Evolutionary conservation across 2,329 filamentous ascomycete genomes (phyloP).

Genomic region (Aspergillus ustus): DNA sequence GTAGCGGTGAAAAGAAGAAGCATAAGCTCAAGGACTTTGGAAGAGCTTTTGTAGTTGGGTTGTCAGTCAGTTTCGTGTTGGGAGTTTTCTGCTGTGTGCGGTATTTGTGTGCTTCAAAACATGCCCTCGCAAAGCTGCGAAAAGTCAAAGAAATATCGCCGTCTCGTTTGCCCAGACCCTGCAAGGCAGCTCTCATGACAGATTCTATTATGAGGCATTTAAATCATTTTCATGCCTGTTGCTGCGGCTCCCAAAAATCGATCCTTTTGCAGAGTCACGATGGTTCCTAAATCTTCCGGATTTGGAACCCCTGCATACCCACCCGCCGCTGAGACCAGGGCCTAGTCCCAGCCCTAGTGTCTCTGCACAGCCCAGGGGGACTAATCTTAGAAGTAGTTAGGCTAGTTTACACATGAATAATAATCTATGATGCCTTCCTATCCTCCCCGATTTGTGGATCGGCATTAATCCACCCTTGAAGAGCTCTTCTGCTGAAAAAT

Average conservation of each 20-base stretch:
- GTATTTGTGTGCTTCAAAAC: neutral
- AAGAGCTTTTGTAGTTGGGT: neutral
- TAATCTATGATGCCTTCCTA: constrained; percentile 15
- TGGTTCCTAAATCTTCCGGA: constrained; percentile 18
- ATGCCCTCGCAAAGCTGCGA: neutral
- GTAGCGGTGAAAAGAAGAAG: neutral
- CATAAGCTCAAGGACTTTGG: neutral
- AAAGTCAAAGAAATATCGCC: neutral
- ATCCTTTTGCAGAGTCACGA: neutral
- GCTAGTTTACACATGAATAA: constrained; percentile 14
- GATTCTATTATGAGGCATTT: constrained; percentile 14
- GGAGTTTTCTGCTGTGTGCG: neutral
- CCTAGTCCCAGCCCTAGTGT: constrained; percentile 2
- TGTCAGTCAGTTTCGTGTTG: neutral
- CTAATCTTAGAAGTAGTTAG: neutral
- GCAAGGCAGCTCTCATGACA: neutral
- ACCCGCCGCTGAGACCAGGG: constrained; percentile 6
- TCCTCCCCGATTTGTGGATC: constrained; percentile 19
- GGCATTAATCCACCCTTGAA: neutral
- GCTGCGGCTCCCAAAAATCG: constrained; percentile 8
- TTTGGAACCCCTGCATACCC: constrained; percentile 15
- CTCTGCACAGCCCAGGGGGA: constrained; percentile 13
- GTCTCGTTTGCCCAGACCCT: neutral
- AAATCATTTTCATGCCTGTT: neutral
- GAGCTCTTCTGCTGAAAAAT: neutral